Evolutionary conservation across 495 filamentous ascomycete genomes (phyloP).

Genomic region (Parathielavia appendiculata): DNA sequence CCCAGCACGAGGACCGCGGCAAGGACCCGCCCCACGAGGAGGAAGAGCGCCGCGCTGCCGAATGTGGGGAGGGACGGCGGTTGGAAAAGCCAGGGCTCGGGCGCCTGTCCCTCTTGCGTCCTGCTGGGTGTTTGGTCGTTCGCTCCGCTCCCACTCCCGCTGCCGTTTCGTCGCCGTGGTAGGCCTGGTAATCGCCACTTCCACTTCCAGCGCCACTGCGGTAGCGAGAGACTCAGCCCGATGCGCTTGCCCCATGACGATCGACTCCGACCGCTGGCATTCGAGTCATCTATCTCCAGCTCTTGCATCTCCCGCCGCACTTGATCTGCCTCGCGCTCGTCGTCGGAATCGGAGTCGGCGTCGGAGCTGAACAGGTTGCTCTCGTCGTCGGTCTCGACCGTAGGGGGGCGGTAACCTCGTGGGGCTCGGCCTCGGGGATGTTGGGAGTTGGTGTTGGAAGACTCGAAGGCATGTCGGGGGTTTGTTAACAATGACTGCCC

Average conservation of each 20-base stretch:
- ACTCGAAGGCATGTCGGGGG: constrained; percentile 30
- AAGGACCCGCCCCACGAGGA: constrained; percentile 61
- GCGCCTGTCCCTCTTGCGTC: not conserved
- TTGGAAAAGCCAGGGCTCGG: constrained; percentile 14
- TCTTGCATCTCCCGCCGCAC: constrained; percentile 78
- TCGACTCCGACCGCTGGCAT: constrained; percentile 35
- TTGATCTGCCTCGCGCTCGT: constrained; percentile 47
- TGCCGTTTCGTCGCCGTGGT: constrained; percentile 27
- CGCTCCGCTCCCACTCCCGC: not conserved
- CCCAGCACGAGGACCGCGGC: constrained; percentile 68
- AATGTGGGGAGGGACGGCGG: constrained; percentile 21
- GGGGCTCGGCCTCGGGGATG: constrained; percentile 33
- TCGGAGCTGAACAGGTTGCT: constrained; percentile 32
- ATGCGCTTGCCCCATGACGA: constrained; percentile 50
- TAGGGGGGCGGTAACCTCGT: constrained; percentile 64
- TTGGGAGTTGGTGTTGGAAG: constrained; percentile 20
- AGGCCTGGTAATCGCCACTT: constrained; percentile 45
- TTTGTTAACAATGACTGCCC: constrained; percentile 57
- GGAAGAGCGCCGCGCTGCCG: constrained; percentile 30
- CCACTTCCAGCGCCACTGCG: constrained; percentile 46
- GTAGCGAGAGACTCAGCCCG: constrained; percentile 36
- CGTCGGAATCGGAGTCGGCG: constrained; percentile 40
- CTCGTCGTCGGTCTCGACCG: constrained; percentile 60
- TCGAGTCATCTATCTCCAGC: constrained; percentile 81
- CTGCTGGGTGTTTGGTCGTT: not conserved